A percentile compares a stretch with the other conserved stretches of the same genome.
Evolutionary conservation across 2,329 filamentous ascomycete species (phyloP).

Genomic region (Sordariomycetes sp.): DNA sequence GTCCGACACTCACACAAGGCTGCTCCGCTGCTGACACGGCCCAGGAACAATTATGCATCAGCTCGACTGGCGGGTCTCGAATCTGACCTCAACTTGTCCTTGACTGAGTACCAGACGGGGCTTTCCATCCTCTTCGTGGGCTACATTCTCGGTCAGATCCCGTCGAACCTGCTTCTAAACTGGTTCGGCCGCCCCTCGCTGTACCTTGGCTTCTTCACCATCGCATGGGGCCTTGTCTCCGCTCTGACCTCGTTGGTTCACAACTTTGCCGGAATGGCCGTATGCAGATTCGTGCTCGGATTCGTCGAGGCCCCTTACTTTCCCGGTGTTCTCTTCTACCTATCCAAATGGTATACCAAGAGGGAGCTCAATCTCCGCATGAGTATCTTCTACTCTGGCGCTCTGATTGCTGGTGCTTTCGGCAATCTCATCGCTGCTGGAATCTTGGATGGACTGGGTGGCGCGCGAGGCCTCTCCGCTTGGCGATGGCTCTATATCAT

Average conservation of each 20-base stretch:
- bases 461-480: slow-evolving; percentile 39
- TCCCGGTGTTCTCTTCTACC: slow-evolving; percentile 52
- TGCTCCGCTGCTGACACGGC: not conserved
- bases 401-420: slow-evolving; percentile 22
- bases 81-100: slow-evolving; percentile 17
- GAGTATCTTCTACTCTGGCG: slow-evolving; percentile 34
- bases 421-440: slow-evolving; percentile 51
- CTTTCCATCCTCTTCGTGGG: slow-evolving; percentile 7
- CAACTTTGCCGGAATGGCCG: slow-evolving; percentile 44
- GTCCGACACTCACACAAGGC: not conserved
- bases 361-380: slow-evolving; percentile 44
- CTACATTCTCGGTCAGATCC: slow-evolving; percentile 32
- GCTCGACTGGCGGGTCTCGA: slow-evolving; percentile 4
- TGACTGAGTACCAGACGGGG: slow-evolving; percentile 14
- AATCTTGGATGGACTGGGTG: slow-evolving; percentile 48
- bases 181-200: slow-evolving; percentile 34
- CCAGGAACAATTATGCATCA: slow-evolving; percentile 6
- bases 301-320: slow-evolving; percentile 57
- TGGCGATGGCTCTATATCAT: slow-evolving; percentile 52
- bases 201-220: slow-evolving; percentile 41
- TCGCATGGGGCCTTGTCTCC: slow-evolving; percentile 53
- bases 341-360: slow-evolving; percentile 59
- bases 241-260: slow-evolving; percentile 44
- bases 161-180: slow-evolving; percentile 50
- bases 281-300: slow-evolving; percentile 49